Evolutionary conservation across 345 rosid species (phyloP), one percentile per base, ranked within the genome.

Genomic region (Gossypium thurberi): DNA sequence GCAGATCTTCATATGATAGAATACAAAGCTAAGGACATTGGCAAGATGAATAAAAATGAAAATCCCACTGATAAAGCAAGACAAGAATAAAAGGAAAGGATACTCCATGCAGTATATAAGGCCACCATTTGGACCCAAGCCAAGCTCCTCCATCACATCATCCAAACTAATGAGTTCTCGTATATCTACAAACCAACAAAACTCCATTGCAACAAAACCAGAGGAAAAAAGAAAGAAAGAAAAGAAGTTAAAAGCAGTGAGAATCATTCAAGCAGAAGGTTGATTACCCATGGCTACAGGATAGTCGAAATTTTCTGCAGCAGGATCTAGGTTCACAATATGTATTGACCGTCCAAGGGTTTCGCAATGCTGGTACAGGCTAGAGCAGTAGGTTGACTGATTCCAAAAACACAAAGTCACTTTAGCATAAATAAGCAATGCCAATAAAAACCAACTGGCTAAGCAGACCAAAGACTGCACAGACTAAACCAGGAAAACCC

Each of bases 71-170:
- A 28, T 40, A 56, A 11, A 23, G 53, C 12, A 57, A 50, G 9
- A 68, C 37, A 47, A 46, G 21, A 58, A 75, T 10, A 20, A 13
- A 48, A 63, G 8, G 48, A 75, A 81, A 87, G 95, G 95, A 89
- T 90, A 92, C 98, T 92, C 98, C 98, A 94, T 92, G 85, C 98
- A 92, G 81, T 94, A 90, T 70, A 94, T 78, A 43, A 94, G 90
- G 70, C 86, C 97, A 57, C 98, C 97, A 84, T 92, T 92, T 15
- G 97, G 98, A 81, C 97, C 98, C 50, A 94, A 78, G 11, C 88
- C 86, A 43, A 90, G 85, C 67, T 92, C 97, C 84, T 92, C 93
- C 98, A 94, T 94, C 10, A 94, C 97, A 81, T 89, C 92, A 74
- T 94, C 97, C 87, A 94, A 83, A 40, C 91, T 89, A 76, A 94